phyloP scores from a whole-genome alignment of 441 rosid genomes.

The Croton laevigatus region DNA sequence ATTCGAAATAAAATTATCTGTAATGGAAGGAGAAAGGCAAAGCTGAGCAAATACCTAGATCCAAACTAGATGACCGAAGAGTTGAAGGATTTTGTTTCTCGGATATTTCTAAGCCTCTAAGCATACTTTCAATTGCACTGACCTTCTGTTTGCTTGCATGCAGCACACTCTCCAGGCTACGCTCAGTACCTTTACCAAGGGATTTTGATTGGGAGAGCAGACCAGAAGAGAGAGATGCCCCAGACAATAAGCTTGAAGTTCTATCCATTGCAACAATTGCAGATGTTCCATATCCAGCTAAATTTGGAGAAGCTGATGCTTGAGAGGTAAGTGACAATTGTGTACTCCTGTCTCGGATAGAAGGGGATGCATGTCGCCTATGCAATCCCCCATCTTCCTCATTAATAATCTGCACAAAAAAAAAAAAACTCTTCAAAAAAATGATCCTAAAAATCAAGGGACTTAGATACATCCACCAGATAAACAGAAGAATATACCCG shows the following conservation, averaged over 20 bases:
- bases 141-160: constrained; percentile 99
- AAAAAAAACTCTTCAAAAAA: not conserved
- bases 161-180: constrained; percentile 92
- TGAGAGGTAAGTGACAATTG: constrained; percentile 56
- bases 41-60: constrained; percentile 77
- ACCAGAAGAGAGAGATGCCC: constrained; percentile 77
- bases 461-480: not conserved
- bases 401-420: constrained; percentile 58
- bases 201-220: constrained; percentile 74
- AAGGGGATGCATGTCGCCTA: constrained; percentile 96
- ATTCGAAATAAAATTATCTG: constrained; percentile 2
- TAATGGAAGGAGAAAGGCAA: constrained; percentile 12
- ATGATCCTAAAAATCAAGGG: not conserved
- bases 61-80: constrained; percentile 89
- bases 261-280: constrained; percentile 99
- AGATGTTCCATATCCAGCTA: constrained; percentile 92
- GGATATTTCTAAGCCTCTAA: constrained; percentile 85
- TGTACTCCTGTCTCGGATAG: constrained; percentile 82
- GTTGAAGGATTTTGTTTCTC: constrained; percentile 74
- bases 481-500: constrained; percentile 52
- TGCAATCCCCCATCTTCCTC: constrained; percentile 98
- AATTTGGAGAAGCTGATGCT: constrained; percentile 47
- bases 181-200: constrained; percentile 69
- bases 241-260: constrained; percentile 73
- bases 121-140: constrained; percentile 99